phyloP scores from a whole-genome alignment of 805 yeast species.

The Candida hispaniensis region DNA sequence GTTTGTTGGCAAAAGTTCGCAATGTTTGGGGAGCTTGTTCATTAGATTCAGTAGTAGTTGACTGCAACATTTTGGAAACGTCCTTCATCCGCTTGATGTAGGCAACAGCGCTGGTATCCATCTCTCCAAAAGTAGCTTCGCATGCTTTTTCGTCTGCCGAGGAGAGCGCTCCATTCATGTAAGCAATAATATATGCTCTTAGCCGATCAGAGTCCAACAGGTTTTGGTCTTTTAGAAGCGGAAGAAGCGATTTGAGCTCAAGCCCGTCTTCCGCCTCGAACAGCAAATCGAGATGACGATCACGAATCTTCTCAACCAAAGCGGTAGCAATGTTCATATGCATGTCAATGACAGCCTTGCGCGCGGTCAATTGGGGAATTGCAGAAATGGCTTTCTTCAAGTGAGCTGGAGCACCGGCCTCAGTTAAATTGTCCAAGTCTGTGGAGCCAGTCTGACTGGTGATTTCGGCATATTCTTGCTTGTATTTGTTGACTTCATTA shows the following conservation, averaged over 20 bases:
- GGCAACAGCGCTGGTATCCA: constrained; percentile 50
- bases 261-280: constrained; percentile 89
- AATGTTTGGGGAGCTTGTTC: constrained; percentile 25
- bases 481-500: constrained; percentile 65
- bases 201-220: constrained; percentile 59
- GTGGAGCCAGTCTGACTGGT: constrained; percentile 66
- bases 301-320: constrained; percentile 69
- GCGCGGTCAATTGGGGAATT: constrained; percentile 81
- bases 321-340: constrained; percentile 93
- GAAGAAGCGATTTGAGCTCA: constrained; percentile 39
- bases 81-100: constrained; percentile 79
- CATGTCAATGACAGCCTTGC: constrained; percentile 82
- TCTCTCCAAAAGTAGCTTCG: constrained; percentile 46
- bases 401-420: constrained; percentile 28
- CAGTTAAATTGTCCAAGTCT: constrained; percentile 66
- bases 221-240: constrained; percentile 44
- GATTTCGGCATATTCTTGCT: constrained; percentile 76
- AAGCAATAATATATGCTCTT: constrained; percentile 77
- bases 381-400: constrained; percentile 70
- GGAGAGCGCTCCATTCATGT: constrained; percentile 39
- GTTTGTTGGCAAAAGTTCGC: constrained; percentile 58
- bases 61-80: constrained; percentile 40
- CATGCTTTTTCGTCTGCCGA: constrained; percentile 47
- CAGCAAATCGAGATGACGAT: constrained; percentile 78
- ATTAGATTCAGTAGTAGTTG: constrained; percentile 26